Base-by-base conservation (phyloP, 2,329 filamentous ascomycete species). In the Ascochyta viciae-villosae region DNA sequence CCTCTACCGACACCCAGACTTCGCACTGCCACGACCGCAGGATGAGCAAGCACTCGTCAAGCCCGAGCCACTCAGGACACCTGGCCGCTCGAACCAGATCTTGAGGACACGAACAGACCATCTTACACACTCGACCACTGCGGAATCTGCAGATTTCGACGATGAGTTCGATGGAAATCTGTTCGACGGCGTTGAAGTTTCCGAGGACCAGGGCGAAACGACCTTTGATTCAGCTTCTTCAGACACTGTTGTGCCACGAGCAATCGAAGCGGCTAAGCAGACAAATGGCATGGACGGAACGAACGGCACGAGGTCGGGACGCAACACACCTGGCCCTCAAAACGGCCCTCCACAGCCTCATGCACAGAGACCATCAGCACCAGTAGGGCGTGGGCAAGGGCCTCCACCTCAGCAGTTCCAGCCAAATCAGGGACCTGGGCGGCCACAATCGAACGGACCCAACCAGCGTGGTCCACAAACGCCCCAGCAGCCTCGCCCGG, bases 1-100 rank as follows among this genome's bases (percentile, higher is more conserved):
- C 37, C 81, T 98, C 34, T 89, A 97, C 76, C 86, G 94, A 35
- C 93, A 96, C 75, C 78, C 86, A 1, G 90, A 93, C 71, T 96
- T 85, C 72, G 84, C 78, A 15, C 81, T 82, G 5, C 72, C 72
- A 27, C 53, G 37, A 16, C 72, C 42, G 12, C 73, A 75, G 27
- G 77, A 73, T 43, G 73, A 68, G 50, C 71, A 67, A 44, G 49
- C 50, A 3, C 33, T 65, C 6, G 58, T 74, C 8, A 75, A 74
- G 54, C 59, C 54, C 39, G 73, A 74, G 45, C 54, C 62, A 16
- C 58, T 67, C 12, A 62, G 41, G 26, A 72, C 65, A 35, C 65
- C 68, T 5, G 49, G 60, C 13, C 67, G 65, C 26, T 55, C 64
- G 1, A 67, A 68, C 23, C 62, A 65, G 24, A 50, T 69, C 5